phyloP scores from a whole-genome alignment of 2,329 filamentous ascomycete species.

The Trichophyton equinum region DNA sequence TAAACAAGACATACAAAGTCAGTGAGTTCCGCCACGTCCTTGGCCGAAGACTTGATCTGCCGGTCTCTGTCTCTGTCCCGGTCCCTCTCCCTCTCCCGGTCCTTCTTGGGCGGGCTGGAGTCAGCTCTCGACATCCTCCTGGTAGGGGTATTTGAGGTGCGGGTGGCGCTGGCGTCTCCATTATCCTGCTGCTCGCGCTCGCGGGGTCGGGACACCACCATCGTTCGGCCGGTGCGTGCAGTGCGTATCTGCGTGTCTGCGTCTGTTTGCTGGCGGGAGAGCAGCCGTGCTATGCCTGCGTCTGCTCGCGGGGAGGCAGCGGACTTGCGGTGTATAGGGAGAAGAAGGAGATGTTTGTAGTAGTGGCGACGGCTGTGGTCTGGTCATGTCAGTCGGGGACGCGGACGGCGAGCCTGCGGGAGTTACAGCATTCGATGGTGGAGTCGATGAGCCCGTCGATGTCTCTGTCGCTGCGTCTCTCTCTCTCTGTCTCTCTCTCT shows the following conservation, averaged over 20 bases:
- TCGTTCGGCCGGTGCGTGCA: constrained; percentile 11
- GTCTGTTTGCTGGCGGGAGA: constrained; percentile 12
- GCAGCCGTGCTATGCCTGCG: background rate
- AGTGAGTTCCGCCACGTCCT: constrained; percentile 40
- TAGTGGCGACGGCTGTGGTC: constrained; percentile 4
- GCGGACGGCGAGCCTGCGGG: background rate
- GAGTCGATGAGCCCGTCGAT: background rate
- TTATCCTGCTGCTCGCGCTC: constrained; percentile 20
- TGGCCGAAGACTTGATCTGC: constrained; percentile 38
- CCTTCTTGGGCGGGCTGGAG: constrained; percentile 36
- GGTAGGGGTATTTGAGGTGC: constrained; percentile 25
- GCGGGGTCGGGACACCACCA: constrained; percentile 28
- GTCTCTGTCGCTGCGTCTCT: background rate
- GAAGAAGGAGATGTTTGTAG: constrained; percentile 14
- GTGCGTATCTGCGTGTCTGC: constrained; percentile 7
- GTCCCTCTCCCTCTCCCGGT: constrained; percentile 32
- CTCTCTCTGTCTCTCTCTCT: too few relatives aligned
- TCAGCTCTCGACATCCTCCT: constrained; percentile 27
- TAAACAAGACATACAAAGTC: constrained; percentile 31
- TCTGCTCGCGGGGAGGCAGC: background rate
- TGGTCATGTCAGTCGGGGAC: constrained; percentile 18
- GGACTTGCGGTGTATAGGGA: constrained; percentile 11
- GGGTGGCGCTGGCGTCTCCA: constrained; percentile 27
- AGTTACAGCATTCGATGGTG: background rate
- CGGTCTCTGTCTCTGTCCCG: constrained; percentile 31